Evolutionary conservation across 129 eudicot species (phyloP), one percentile per base, ranked within the genome.

Genomic region (Escallonia herrerae): DNA sequence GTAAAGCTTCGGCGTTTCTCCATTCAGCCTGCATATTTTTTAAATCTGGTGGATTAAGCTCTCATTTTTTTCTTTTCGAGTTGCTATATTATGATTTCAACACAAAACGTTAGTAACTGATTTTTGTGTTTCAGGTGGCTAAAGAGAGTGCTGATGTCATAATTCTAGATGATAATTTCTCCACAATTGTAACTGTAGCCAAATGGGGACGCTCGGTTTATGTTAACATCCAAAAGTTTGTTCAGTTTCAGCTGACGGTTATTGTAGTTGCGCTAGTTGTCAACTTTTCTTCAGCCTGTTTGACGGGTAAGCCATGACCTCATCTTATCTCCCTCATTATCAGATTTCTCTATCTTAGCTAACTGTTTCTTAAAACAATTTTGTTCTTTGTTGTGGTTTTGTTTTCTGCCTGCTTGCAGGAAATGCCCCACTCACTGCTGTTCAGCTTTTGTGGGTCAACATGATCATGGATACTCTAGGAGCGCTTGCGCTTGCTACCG

Each of bases 391-490:
- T 44, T 59, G 37, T 45, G 7, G 49, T 59, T 44, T 42, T 15
- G 43, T 9, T 53, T 5, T 13, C 6, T 58, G 22, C 8, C 10
- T 71, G 55, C 54, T 65, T 75, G 59, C 81, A 91, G 97, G 97
- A 68, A 83, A 60, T 70, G 83, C 97, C 64, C 97, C 97, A 5
- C 84, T 91, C 43, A 91, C 97, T 51, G 97, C 97, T 66, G 95
- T 91, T 65, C 97, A 91, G 68, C 87, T 91, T 64, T 79, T 91
- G 40, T 91, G 97, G 97, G 97, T 91, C 61, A 91, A 91, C 94
- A 91, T 91, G 97, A 91, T 91, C 68, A 91, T 91, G 97, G 97
- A 91, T 62, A 91, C 97, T 46, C 81, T 91, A 8, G 97, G 97
- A 52, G 97, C 97, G 60, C 95, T 91, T 76, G 97, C 97, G 53